phyloP scores from a whole-genome alignment of 192 early-diverging fungal species.

The Coemansia sp. region DNA sequence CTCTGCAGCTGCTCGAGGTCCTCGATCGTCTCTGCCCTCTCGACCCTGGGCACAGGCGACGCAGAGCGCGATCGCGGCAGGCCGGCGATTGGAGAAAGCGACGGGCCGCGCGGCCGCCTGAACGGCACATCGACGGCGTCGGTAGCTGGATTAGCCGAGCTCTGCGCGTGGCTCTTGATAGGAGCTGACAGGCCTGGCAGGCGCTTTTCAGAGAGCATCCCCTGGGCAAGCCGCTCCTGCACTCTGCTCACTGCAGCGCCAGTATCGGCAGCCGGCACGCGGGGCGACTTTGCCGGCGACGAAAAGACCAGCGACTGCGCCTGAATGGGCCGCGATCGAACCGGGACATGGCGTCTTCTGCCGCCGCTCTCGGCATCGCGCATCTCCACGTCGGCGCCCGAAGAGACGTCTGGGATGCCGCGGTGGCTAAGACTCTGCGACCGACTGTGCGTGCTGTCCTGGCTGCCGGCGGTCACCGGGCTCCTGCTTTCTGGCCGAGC shows the following conservation, averaged over 20 bases:
- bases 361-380: not conserved
- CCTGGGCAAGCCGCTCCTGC: constrained; percentile 35
- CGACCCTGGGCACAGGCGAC: constrained; percentile 8
- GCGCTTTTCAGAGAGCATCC: constrained; percentile 15
- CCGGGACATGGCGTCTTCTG: constrained; percentile 11
- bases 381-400: not conserved
- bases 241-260: constrained; percentile 39
- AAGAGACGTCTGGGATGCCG: not conserved
- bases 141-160: not conserved
- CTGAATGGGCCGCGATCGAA: constrained; percentile 37
- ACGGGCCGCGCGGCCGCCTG: constrained; percentile 26
- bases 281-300: constrained; percentile 3
- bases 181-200: not conserved
- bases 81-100: constrained; percentile 26
- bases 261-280: constrained; percentile 9
- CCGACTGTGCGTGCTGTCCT: constrained; percentile 14
- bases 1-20: constrained; percentile 22
- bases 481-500: constrained; percentile 9
- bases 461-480: constrained; percentile 2
- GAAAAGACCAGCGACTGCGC: constrained; percentile 4
- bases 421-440: constrained; percentile 17
- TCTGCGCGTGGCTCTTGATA: constrained; percentile 3
- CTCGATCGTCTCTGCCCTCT: constrained; percentile 29
- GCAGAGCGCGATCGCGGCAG: constrained; percentile 18
- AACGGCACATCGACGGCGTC: not conserved